Percentiles rank a stretch among this genome's conserved stretches.
Evolutionary conservation across 129 eudicot species (phyloP).

Genomic region (Pittosporum tobira): DNA sequence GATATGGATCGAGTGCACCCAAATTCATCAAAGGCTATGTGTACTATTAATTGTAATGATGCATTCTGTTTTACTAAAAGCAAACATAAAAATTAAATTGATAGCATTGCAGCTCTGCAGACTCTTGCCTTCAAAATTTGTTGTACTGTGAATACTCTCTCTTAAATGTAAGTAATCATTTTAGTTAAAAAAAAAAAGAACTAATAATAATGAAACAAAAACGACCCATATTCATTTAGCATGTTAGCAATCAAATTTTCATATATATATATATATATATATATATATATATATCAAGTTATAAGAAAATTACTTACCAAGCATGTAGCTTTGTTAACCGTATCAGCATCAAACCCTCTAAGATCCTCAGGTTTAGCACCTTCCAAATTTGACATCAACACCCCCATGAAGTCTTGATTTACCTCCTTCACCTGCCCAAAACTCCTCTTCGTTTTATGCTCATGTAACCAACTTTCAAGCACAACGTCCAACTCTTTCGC

Average conservation of each 20-base stretch:
- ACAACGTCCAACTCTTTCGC: slow-evolving; percentile 8
- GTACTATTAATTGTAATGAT: no score
- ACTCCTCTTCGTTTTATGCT: neutral
- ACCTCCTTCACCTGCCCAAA: neutral
- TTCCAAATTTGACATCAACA: neutral
- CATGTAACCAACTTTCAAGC: slow-evolving; percentile 4
- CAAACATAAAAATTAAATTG: neutral
- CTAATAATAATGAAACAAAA: neutral
- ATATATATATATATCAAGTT: no score
- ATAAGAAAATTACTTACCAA: neutral
- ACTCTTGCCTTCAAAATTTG: no score
- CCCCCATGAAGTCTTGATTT: slow-evolving; percentile 10
- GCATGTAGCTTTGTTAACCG: slow-evolving; percentile 3
- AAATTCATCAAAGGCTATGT: no score
- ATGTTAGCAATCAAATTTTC: neutral
- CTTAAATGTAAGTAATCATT: neutral
- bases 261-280: no score
- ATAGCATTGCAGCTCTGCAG: neutral
- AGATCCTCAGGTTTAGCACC: neutral
- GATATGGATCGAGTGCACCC: no score
- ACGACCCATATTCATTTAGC: neutral
- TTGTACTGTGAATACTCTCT: no score
- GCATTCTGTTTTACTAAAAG: no score
- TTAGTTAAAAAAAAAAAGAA: neutral
- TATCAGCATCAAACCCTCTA: neutral